A percentile compares a stretch with the other conserved stretches of the same genome.
phyloP scores from a whole-genome alignment of 257 asterid species.

The Craterostigma plantagineum region DNA sequence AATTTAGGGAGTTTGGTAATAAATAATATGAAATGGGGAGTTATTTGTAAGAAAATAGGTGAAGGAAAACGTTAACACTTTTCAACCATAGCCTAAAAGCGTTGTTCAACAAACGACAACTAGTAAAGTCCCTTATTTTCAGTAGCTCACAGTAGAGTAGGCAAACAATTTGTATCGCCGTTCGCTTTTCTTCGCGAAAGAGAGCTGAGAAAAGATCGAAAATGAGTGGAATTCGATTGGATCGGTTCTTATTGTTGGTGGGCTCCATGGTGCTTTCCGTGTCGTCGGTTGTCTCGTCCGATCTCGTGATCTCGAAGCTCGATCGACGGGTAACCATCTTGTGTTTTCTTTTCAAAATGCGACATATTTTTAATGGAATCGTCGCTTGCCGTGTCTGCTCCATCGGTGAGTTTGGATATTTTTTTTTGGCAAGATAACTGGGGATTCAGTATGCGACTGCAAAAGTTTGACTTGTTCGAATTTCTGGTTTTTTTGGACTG shows the following conservation, averaged over 20 bases:
- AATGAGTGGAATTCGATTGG: slow-evolving; percentile 20
- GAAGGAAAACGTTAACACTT: too few species aligned
- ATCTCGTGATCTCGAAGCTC: slow-evolving; percentile 58
- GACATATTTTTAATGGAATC: neutral
- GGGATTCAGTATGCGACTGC: slow-evolving; percentile 1
- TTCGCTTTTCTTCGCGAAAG: slow-evolving; percentile 1
- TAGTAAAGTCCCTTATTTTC: too few species aligned
- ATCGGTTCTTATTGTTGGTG: slow-evolving; percentile 14
- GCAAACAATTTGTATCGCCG: slow-evolving; percentile 2
- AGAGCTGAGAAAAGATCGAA: slow-evolving; percentile 5
- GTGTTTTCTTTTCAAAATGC: neutral
- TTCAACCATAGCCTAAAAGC: too few species aligned
- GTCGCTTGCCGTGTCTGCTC: too few species aligned
- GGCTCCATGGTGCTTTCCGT: slow-evolving; percentile 10
- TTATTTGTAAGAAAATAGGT: too few species aligned
- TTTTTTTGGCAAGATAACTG: neutral
- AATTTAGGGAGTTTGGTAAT: too few species aligned
- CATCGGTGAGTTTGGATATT: too few species aligned
- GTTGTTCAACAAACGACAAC: too few species aligned
- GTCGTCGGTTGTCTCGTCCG: slow-evolving; percentile 33
- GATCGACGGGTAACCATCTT: slow-evolving; percentile 57
- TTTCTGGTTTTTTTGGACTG: neutral
- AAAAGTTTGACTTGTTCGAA: slow-evolving; percentile 1
- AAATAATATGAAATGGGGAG: too few species aligned
- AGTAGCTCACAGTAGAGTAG: neutral